Evolutionary conservation across 2,329 filamentous ascomycete species (phyloP).

Genomic region (Talaromyces sp.): DNA sequence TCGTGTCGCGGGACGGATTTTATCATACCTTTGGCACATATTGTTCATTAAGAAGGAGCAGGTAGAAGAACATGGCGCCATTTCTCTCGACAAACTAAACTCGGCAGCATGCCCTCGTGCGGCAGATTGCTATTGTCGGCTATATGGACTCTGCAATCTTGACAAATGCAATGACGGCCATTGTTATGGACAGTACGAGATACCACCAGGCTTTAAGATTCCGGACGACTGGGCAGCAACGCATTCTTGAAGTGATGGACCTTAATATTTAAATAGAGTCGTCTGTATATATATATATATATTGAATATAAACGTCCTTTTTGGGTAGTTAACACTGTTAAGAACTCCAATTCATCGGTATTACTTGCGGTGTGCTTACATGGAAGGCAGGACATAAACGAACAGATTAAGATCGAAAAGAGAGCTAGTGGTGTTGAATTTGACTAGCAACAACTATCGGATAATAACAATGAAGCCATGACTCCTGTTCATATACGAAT

Average conservation of each 20-base stretch:
- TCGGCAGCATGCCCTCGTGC: constrained; percentile 33
- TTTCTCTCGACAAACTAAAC: constrained; percentile 38
- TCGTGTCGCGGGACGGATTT: constrained; percentile 40
- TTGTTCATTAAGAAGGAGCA: constrained; percentile 35
- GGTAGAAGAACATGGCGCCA: constrained; percentile 14
- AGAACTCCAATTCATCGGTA: too few relatives aligned
- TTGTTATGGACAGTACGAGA: constrained; percentile 37
- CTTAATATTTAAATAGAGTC: background rate
- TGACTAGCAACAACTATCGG: background rate
- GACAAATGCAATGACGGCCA: constrained; percentile 28
- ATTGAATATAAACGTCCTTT: background rate
- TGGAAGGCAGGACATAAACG: background rate
- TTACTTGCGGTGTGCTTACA: background rate
- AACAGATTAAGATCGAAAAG: background rate
- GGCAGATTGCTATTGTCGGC: constrained; percentile 41
- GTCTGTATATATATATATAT: background rate
- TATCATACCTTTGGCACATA: constrained; percentile 49
- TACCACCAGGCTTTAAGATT: constrained; percentile 35
- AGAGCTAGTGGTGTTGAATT: too few relatives aligned
- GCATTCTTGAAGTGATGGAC: constrained; percentile 20
- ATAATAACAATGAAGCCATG: background rate
- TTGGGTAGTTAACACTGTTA: too few relatives aligned
- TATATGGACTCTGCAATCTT: constrained; percentile 41
- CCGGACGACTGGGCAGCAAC: constrained; percentile 32
- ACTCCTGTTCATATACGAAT: too few relatives aligned